These are phyloP conservation scores for Noccaea bulbosa DNA, from an alignment of 345 rosid genomes.

Conservation along the genomic window DNA sequence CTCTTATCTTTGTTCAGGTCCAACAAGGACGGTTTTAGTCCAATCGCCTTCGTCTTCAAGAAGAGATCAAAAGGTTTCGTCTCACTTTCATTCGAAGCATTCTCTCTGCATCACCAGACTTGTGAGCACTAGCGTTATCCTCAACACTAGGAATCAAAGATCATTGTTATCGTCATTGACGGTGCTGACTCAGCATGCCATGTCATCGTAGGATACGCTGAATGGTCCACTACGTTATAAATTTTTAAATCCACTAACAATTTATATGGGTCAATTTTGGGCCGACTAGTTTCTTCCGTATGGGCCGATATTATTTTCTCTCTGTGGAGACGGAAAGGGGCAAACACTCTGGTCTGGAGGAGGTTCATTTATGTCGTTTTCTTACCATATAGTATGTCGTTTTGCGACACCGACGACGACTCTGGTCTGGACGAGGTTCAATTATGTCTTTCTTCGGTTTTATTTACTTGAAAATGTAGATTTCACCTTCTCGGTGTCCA, in stretches of 20 bases:
- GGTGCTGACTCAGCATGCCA: constrained; percentile 22
- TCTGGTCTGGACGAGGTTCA: neutral
- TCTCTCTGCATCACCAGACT: no score
- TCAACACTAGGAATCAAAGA: no score
- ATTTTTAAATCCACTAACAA: neutral
- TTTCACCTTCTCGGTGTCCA: neutral
- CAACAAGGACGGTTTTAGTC: constrained; percentile 52
- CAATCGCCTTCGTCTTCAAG: no score
- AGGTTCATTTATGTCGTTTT: no score
- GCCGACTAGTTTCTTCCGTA: neutral
- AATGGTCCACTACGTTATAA: neutral
- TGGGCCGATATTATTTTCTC: neutral
- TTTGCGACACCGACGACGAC: neutral
- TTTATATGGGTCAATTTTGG: neutral
- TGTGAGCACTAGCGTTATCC: no score
- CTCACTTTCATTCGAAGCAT: no score
- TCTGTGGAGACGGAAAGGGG: no score
- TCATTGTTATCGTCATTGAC: constrained; percentile 32
- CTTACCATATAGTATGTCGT: neutral
- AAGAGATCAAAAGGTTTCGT: no score
- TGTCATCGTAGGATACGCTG: neutral
- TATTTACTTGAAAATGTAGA: neutral
- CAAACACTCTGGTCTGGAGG: neutral
- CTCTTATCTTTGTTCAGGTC: constrained; percentile 52
- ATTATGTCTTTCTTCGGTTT: neutral